phyloP scores from a whole-genome alignment of 441 rosid genomes.

The Bruguiera hainesii region DNA sequence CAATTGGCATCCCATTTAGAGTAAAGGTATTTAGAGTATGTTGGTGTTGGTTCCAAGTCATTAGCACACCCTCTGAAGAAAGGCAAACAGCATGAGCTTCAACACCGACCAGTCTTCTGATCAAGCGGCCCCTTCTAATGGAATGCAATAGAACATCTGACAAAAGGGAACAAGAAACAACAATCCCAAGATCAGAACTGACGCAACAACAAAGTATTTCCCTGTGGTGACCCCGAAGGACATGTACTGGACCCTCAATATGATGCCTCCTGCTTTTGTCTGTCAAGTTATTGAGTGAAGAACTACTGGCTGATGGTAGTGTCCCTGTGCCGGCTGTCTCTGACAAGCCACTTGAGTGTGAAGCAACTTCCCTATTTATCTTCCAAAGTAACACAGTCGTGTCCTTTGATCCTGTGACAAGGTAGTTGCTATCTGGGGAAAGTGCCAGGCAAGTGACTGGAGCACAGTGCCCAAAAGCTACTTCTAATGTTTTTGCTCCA shows the following conservation, averaged over 20 bases:
- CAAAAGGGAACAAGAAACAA: constrained; percentile 70
- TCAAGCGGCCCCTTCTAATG: constrained; percentile 78
- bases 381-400: constrained; percentile 89
- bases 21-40: constrained; percentile 69
- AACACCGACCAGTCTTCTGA: constrained; percentile 78
- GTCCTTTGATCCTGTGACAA: constrained; percentile 92
- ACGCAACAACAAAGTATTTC: constrained; percentile 79
- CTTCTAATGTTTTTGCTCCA: constrained; percentile 89
- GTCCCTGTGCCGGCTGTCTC: constrained; percentile 48
- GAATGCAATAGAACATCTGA: constrained; percentile 83
- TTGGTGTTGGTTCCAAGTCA: constrained; percentile 71
- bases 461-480: constrained; percentile 90
- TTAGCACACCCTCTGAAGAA: constrained; percentile 74
- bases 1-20: constrained; percentile 65
- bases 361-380: constrained; percentile 57
- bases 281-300: constrained; percentile 45
- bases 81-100: constrained; percentile 78
- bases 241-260: constrained; percentile 96
- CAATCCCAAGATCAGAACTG: constrained; percentile 86
- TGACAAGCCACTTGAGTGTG: constrained; percentile 47
- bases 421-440: constrained; percentile 81
- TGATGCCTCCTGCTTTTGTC: constrained; percentile 60
- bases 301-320: constrained; percentile 44
- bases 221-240: constrained; percentile 80
- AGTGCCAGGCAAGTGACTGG: constrained; percentile 97